These are phyloP conservation scores for Aspergillus novofumigatus DNA, from an alignment of 2,329 filamentous ascomycete genomes.

Conservation along the genomic window DNA sequence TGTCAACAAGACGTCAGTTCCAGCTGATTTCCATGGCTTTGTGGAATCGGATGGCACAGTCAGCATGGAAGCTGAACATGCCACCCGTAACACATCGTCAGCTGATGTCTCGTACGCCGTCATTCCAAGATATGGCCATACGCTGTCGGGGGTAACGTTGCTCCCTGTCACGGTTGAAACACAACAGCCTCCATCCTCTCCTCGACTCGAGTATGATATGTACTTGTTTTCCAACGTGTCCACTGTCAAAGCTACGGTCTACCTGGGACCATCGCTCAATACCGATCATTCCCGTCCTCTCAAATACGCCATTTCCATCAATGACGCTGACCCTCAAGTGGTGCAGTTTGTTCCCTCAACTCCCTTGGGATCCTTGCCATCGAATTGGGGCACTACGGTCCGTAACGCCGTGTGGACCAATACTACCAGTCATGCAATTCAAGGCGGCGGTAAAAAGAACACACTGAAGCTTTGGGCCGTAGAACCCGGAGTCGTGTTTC, in stretches of 20 bases:
- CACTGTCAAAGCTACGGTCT: constrained; percentile 37
- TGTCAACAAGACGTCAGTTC: constrained; percentile 47
- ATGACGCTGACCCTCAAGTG: constrained; percentile 36
- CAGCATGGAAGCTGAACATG: constrained; percentile 35
- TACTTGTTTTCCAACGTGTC: constrained; percentile 55
- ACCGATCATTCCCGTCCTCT: constrained; percentile 48
- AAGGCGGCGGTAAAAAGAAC: constrained; percentile 40
- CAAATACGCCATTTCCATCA: constrained; percentile 48
- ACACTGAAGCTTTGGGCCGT: constrained; percentile 51
- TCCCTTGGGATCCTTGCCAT: constrained; percentile 11
- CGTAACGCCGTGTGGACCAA: constrained; percentile 13
- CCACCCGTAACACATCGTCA: constrained; percentile 16
- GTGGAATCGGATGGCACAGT: constrained; percentile 54
- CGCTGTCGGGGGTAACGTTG: constrained; percentile 55
- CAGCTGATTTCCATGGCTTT: constrained; percentile 56
- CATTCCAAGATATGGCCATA: constrained; percentile 55
- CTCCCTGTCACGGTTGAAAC: constrained; percentile 51
- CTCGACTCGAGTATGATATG: constrained; percentile 58
- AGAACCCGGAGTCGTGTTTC: constrained; percentile 51
- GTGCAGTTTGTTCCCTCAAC: constrained; percentile 38
- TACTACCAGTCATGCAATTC: constrained; percentile 39
- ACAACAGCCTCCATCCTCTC: constrained; percentile 45
- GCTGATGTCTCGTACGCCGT: constrained; percentile 47
- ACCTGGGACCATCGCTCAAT: constrained; percentile 46
- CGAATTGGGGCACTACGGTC: constrained; percentile 5